These are phyloP conservation scores for Fusarium beomiforme DNA, from an alignment of 2,329 filamentous ascomycete genomes.

Conservation along the genomic window DNA sequence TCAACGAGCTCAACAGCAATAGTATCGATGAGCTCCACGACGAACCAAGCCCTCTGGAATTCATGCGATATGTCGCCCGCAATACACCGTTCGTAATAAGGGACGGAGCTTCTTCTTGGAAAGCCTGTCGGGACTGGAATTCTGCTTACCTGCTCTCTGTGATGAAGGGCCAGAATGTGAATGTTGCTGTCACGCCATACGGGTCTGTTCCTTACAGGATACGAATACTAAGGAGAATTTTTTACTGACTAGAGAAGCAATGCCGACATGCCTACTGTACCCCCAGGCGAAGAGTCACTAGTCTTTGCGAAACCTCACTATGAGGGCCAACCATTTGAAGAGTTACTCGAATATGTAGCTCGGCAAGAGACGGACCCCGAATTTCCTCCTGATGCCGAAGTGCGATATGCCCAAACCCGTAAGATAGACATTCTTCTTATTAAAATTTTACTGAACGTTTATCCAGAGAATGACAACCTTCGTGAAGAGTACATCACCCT, in stretches of 20 bases:
- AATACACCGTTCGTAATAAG: conserved; percentile 82
- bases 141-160: conserved; percentile 64
- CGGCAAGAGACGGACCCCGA: conserved; percentile 60
- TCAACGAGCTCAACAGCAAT: conserved; percentile 75
- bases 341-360: conserved; percentile 71
- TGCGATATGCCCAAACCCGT: conserved; percentile 82
- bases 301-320: conserved; percentile 80
- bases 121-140: conserved; percentile 71
- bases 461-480: conserved; percentile 81
- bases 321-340: conserved; percentile 67
- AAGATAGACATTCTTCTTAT: conserved; percentile 38
- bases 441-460: not conserved
- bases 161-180: conserved; percentile 68
- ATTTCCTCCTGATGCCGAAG: conserved; percentile 53
- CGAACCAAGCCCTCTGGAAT: conserved; percentile 79
- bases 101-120: conserved; percentile 70
- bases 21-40: conserved; percentile 68
- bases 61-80: conserved; percentile 78
- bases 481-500: conserved; percentile 75
- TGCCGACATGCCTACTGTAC: conserved; percentile 50
- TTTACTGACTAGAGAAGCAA: conserved; percentile 43
- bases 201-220: conserved; percentile 62
- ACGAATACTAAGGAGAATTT: not conserved
- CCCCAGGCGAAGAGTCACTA: conserved; percentile 37
- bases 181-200: conserved; percentile 80